phyloP scores from a whole-genome alignment of 495 filamentous ascomycete species.

The Achaetomiella virescens region DNA sequence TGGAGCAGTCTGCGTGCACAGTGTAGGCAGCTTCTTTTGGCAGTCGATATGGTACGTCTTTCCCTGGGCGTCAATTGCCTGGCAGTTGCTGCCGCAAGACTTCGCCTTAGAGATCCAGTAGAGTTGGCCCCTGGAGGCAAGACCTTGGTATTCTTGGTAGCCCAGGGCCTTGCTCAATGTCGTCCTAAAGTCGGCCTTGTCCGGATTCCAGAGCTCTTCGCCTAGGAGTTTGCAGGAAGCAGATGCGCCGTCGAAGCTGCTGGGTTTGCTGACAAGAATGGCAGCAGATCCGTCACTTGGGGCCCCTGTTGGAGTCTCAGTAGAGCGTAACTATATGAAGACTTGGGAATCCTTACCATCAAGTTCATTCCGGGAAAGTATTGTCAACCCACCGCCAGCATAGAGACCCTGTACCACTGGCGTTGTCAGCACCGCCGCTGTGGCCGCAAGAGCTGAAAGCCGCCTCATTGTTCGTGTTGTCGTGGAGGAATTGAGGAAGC shows the following conservation, averaged over 20 bases:
- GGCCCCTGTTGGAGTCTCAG: slow-evolving; percentile 11
- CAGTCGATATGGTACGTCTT: slow-evolving; percentile 15
- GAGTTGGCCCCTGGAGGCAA: slow-evolving; percentile 20
- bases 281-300: slow-evolving; percentile 22
- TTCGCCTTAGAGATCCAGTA: slow-evolving; percentile 33
- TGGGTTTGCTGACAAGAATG: slow-evolving; percentile 26
- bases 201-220: slow-evolving; percentile 27
- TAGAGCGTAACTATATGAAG: neutral
- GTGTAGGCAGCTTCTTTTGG: slow-evolving; percentile 20
- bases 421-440: too few species aligned
- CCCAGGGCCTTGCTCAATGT: slow-evolving; percentile 25
- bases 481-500: too few species aligned
- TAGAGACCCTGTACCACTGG: too few species aligned
- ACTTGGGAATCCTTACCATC: slow-evolving; percentile 14
- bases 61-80: slow-evolving; percentile 27
- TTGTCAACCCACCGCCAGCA: too few species aligned
- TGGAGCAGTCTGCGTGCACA: slow-evolving; percentile 36
- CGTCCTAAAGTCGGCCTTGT: slow-evolving; percentile 24
- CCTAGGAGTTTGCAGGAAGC: slow-evolving; percentile 24
- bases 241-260: slow-evolving; percentile 11
- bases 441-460: too few species aligned
- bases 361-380: slow-evolving; percentile 25
- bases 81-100: slow-evolving; percentile 13
- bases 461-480: too few species aligned
- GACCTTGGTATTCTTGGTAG: slow-evolving; percentile 27